Base-by-base conservation (phyloP, 1,284 basidiomycete species). In the Fomes fomentarius region DNA sequence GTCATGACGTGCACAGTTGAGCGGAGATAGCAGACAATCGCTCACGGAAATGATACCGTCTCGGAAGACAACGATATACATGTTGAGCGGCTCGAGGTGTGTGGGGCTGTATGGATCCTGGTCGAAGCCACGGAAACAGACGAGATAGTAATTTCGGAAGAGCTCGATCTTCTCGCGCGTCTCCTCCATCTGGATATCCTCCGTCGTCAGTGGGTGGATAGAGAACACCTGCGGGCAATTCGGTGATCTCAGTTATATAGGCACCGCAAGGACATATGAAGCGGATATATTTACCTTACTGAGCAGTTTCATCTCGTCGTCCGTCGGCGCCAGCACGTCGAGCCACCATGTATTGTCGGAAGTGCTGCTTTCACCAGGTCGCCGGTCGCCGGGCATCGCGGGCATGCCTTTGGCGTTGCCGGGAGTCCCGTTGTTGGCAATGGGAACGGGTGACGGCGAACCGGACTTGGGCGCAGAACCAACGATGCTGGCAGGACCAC, bases 171-270 rank as follows among this genome's bases (percentile, higher is more conserved):
- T 99, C 75, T 99, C 97, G 65, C 97, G 93, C 34, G 96, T 94
- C 76, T 99, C 97, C 72, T 99, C 96, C 89, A 98, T 98, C 66
- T 95, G 87, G 68, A 99, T 99, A 79, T 99, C 97, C 77, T 99
- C 97, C 14, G 96, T 97, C 5, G 97, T 99, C 59, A 99, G 81
- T 3, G 97, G 97, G 75, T 99, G 97, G 67, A 99, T 98, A 14
- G 84, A 85, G 74, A 98, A 99, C 12, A 96, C 94, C 94, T 96
- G 62, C 11, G 26, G 52, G 21, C 26, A 26, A 35, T 14, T 25
- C 31, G 9, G 9, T 52, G 35, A 48, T 31, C 8, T 41, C 19
- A 24, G 28, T 38, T 35, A 37, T 14, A 15, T 22, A 26, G 17
- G 4, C 26, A 43, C 3, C 15, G 24, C 25, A 30, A 15, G 25